Percentiles rank a stretch among this genome's conserved stretches.
Evolutionary conservation across 2,329 filamentous ascomycete genomes (phyloP).

Genomic region (Aureobasidium sp.): DNA sequence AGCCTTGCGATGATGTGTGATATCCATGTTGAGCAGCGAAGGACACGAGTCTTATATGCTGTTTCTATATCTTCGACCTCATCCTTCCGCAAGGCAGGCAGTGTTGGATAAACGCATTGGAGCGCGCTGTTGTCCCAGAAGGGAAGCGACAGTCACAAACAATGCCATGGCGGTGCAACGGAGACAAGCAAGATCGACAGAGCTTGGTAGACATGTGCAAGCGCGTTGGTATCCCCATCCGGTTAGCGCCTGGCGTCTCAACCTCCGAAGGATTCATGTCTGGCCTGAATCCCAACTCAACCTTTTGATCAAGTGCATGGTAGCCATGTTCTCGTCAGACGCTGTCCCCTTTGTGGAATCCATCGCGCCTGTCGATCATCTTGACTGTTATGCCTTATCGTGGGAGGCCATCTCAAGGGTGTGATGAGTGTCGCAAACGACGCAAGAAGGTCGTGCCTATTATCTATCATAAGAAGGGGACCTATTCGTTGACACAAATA

Average conservation of each 20-base stretch:
- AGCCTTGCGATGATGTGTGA: too few relatives aligned
- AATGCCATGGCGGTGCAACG: neutral
- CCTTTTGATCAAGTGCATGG: neutral
- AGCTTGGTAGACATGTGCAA: neutral
- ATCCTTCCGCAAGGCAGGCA: too few relatives aligned
- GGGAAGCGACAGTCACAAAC: too few relatives aligned
- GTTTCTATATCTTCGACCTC: too few relatives aligned
- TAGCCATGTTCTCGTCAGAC: neutral
- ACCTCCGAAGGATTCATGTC: conserved; percentile 6
- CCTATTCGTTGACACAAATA: neutral
- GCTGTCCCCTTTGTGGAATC: neutral
- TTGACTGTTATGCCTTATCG: neutral
- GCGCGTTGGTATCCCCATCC: neutral
- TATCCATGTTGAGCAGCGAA: too few relatives aligned
- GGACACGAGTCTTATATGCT: too few relatives aligned
- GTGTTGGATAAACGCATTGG: too few relatives aligned
- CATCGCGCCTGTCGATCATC: neutral
- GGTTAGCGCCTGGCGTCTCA: neutral
- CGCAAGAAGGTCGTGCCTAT: conserved; percentile 8
- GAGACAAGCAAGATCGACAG: conserved; percentile 1
- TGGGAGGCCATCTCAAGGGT: conserved; percentile 1
- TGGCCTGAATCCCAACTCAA: neutral
- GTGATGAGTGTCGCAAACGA: conserved; percentile 7
- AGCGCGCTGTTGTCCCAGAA: too few relatives aligned
- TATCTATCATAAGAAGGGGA: too few relatives aligned